Percentiles rank a stretch among this genome's conserved stretches.
phyloP scores from a whole-genome alignment of 208 protist species.

The Balamuthia mandrillaris region DNA sequence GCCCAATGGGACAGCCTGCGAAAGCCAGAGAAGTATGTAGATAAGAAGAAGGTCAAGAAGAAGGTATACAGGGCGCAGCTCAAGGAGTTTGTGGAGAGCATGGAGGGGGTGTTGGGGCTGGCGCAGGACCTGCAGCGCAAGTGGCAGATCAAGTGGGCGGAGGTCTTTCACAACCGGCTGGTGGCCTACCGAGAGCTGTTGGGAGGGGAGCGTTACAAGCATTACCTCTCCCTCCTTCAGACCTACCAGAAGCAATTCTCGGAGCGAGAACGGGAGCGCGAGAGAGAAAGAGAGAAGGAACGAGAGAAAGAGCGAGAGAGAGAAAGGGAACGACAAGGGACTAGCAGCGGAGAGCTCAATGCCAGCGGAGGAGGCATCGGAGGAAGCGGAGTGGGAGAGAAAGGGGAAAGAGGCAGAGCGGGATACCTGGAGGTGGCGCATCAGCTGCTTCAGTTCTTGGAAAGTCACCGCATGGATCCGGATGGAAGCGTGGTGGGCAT shows the following conservation, averaged over 20 bases:
- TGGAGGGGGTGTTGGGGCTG: background rate
- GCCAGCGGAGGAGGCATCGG: too few relatives aligned
- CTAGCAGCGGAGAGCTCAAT: too few relatives aligned
- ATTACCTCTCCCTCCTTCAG: background rate
- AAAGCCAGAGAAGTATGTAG: background rate
- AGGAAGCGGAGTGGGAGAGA: background rate
- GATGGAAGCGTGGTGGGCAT: constrained; percentile 2
- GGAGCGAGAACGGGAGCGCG: background rate
- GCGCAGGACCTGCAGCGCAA: background rate
- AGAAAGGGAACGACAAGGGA: too few relatives aligned
- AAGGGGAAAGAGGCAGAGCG: too few relatives aligned
- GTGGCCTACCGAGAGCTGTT: background rate
- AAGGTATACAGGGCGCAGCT: background rate
- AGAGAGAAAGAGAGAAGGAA: too few relatives aligned
- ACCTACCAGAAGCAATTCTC: constrained; percentile 10
- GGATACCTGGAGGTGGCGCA: too few relatives aligned
- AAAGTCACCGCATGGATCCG: background rate
- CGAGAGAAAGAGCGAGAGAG: too few relatives aligned
- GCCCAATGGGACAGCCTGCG: background rate
- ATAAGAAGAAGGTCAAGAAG: constrained; percentile 30
- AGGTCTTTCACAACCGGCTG: constrained; percentile 10
- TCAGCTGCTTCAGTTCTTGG: too few relatives aligned
- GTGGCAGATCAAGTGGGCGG: background rate
- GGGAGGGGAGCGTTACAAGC: background rate
- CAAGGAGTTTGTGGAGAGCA: background rate